These are phyloP conservation scores for Acidomyces sp. DNA, from an alignment of 495 filamentous ascomycete genomes.

Conservation along the genomic window DNA sequence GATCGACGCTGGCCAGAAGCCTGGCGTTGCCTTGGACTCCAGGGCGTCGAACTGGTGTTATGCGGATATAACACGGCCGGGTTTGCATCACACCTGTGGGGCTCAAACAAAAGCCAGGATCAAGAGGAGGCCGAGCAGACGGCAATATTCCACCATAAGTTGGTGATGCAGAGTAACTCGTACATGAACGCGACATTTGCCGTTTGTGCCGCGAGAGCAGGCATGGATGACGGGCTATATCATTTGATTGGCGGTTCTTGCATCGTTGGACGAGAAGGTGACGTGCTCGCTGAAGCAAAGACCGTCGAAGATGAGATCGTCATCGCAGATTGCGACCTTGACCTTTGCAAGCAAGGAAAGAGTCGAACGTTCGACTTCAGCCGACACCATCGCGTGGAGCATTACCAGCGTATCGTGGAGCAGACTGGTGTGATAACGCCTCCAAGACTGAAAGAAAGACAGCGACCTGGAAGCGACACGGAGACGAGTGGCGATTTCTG, in stretches of 20 bases:
- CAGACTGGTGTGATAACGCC: conserved; percentile 38
- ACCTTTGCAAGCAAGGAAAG: conserved; percentile 32
- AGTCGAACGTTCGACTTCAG: conserved; percentile 36
- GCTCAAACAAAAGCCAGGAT: conserved; percentile 29
- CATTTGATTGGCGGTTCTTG: conserved; percentile 37
- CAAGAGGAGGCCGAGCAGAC: conserved; percentile 30
- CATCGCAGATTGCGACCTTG: conserved; percentile 35
- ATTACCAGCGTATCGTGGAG: conserved; percentile 29
- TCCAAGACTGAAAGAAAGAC: conserved; percentile 3
- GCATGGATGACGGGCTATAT: conserved; percentile 35
- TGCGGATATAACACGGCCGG: conserved; percentile 39
- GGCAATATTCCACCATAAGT: conserved; percentile 35
- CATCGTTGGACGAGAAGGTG: conserved; percentile 38
- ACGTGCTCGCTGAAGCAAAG: conserved; percentile 34
- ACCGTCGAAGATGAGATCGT: conserved; percentile 36
- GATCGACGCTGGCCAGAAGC: conserved; percentile 38
- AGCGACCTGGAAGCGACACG: background rate
- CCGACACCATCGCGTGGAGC: conserved; percentile 35
- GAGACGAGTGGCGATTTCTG: background rate
- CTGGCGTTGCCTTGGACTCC: conserved; percentile 36
- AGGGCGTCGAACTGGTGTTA: conserved; percentile 38
- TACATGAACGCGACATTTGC: conserved; percentile 39
- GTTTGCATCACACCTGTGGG: conserved; percentile 34
- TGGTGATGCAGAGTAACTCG: conserved; percentile 34
- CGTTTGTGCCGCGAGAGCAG: conserved; percentile 33